These are phyloP conservation scores for Sparassis latifolia DNA, from an alignment of 1,284 basidiomycete species.

Conservation along the genomic window DNA sequence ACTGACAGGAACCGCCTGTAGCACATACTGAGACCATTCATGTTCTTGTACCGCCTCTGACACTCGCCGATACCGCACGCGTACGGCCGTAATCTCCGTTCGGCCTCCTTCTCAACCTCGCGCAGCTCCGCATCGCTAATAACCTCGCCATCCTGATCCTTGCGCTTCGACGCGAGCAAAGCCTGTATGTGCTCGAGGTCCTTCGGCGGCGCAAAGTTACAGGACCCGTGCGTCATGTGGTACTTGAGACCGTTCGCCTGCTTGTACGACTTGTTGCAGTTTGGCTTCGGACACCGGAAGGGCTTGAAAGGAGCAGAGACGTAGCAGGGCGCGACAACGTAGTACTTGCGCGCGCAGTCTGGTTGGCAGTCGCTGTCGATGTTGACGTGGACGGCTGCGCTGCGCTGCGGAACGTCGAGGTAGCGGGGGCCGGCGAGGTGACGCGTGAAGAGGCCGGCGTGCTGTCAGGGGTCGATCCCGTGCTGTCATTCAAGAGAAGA, in stretches of 20 bases:
- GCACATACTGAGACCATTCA: slow-evolving; percentile 78
- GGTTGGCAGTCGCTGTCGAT: slow-evolving; percentile 15
- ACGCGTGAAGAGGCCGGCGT: slow-evolving; percentile 38
- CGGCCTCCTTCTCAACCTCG: slow-evolving; percentile 77
- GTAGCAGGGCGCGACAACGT: slow-evolving; percentile 46
- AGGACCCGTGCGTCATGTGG: slow-evolving; percentile 91
- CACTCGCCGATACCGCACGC: slow-evolving; percentile 90
- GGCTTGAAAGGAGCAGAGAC: slow-evolving; percentile 70
- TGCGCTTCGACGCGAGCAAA: slow-evolving; percentile 54
- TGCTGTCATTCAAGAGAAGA: slow-evolving; percentile 42
- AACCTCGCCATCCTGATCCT: slow-evolving; percentile 21
- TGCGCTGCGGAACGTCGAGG: slow-evolving; percentile 18
- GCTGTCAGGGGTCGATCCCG: slow-evolving; percentile 32
- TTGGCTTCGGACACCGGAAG: slow-evolving; percentile 93
- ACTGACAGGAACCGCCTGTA: not conserved
- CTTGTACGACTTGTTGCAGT: slow-evolving; percentile 98
- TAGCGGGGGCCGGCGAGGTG: slow-evolving; percentile 29
- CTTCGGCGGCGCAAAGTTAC: slow-evolving; percentile 84
- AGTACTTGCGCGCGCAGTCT: slow-evolving; percentile 35
- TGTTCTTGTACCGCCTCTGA: slow-evolving; percentile 93
- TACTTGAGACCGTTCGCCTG: slow-evolving; percentile 97
- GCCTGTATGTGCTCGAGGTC: slow-evolving; percentile 70
- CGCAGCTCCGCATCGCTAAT: slow-evolving; percentile 64
- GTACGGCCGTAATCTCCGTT: slow-evolving; percentile 75
- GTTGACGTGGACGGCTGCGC: slow-evolving; percentile 16